Conservation (phyloP, 176 grass and related monocot genomes). For the Echinochloa phyllopogon region DNA sequence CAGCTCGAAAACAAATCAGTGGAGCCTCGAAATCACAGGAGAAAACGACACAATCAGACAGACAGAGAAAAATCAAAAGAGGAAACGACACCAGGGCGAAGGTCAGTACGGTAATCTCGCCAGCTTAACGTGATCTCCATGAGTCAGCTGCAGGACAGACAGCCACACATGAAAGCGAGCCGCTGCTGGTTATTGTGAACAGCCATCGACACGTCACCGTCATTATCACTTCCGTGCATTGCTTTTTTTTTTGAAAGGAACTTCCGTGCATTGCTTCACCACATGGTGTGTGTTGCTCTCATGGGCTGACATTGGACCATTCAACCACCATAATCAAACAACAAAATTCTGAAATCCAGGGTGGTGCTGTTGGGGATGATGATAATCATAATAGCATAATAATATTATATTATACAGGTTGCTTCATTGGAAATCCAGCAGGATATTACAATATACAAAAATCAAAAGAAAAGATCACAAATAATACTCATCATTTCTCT, state of each 20-base stretch:
- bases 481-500: conserved; percentile 22
- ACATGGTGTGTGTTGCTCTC: conserved; percentile 39
- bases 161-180: background rate
- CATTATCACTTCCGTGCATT: conserved; percentile 29
- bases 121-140: background rate
- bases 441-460: conserved; percentile 57
- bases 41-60: conserved; percentile 15
- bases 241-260: no score
- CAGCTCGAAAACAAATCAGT: background rate
- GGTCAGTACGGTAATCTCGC: background rate
- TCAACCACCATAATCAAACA: conserved; percentile 27
- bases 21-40: background rate
- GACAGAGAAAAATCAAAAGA: background rate
- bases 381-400: conserved; percentile 27
- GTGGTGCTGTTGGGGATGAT: background rate
- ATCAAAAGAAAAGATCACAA: conserved; percentile 4
- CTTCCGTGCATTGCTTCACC: conserved; percentile 46
- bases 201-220: conserved; percentile 36
- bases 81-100: background rate
- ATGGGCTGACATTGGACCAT: background rate
- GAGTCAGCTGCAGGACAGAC: background rate
- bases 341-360: background rate
- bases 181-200: background rate
- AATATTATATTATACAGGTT: conserved; percentile 45
- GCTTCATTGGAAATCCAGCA: conserved; percentile 40